Evolutionary conservation across 495 filamentous ascomycete genomes (phyloP), one percentile per base, ranked within the genome.

Genomic region (Amniculicola lignicola): DNA sequence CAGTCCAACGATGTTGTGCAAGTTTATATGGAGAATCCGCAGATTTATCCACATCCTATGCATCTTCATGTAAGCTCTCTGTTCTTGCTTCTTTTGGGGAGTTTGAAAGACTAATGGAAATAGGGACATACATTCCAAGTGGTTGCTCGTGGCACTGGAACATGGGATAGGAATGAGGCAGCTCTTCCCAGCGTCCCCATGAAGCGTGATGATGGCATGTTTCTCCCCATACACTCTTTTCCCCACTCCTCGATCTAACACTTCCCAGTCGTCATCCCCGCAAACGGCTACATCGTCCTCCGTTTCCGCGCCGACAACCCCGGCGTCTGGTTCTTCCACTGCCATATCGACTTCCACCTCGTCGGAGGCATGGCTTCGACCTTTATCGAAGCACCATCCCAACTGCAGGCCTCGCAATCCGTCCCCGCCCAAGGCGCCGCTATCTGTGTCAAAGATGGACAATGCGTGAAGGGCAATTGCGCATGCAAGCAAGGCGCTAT

Each of bases 61-160:
- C 71, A 71, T 56, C 57, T 59, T 72, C 78, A 49, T 74, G 78
- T 47, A 27, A 47, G 43, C 31, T 25, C n/a, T 16, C 10, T 14
- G 9, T n/a, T 23, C 2, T 9, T 47, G 7, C 14, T 14, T 12
- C 12, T 3, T 47, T 47, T 29, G 15, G 10, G 6, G 15, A 12
- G 18, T 19, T 41, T 15, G 18, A 21, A 21, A 28, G 43, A 47
- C 15, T 23, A 43, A 11, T 7, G 2, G 43, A 7, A 18, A 1
- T 88, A 93, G 74, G 89, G 89, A 0, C 90, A 94, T 70, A 77
- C 83, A 49, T 93, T 90, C 73, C 89, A 93, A 61, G 72, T 88
- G 3, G 65, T 88, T 29, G 70, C 73, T 19, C 79, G 85, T 0
- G 70, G 80, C 10, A 75, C 69, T 2, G 75, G 75, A 9, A 57